Evolutionary conservation across 257 asterid genomes (phyloP), one percentile per base, ranked within the genome.

Genomic region (Solanum tarijense): DNA sequence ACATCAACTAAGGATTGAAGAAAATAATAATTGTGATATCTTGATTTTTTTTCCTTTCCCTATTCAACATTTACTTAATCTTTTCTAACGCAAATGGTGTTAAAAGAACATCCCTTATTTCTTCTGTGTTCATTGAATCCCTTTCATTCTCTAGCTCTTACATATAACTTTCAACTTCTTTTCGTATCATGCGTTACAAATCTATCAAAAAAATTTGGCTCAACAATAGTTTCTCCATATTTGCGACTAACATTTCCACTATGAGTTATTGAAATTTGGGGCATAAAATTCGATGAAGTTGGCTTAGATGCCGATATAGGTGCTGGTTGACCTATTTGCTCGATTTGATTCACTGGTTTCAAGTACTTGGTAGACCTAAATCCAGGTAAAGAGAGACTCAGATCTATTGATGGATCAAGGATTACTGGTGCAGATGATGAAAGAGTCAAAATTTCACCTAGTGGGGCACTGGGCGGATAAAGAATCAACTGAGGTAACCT

Each of bases 111-210:
- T 55, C 25, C 11, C 11, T 20, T 55, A 55, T 55, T 20, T 3
- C 78, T 76, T 75, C 35, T 9, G 10, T 39, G 76, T 60, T 38
- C 25, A 58, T 34, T 32, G 58, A 41, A 27, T n/a, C 36, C 23
- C 65, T 32, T 32, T 55, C 62, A 21, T 36, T 71, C 10, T 74
- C 52, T 3, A 74, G 3, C 10, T 13, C 52, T 38, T 39, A 48
- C 75, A 73, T 73, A 83, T 55, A 87, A 52, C 25, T 76, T 20
- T 83, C 36, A 25, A 87, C 88, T 76, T 87, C 86, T 36, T 76
- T 74, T 52, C 3, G 13, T 20, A 55, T 55, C 25, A 55, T 20
- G 9, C 20, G 25, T 55, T 55, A 11, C 65, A 55, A 55, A 55
- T 14, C 86, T 5, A 21, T 38, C 35, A 58, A 76, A 32, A 36